phyloP scores from a whole-genome alignment of 1,139 yeast species.

The Zygosaccharomyces sapae region DNA sequence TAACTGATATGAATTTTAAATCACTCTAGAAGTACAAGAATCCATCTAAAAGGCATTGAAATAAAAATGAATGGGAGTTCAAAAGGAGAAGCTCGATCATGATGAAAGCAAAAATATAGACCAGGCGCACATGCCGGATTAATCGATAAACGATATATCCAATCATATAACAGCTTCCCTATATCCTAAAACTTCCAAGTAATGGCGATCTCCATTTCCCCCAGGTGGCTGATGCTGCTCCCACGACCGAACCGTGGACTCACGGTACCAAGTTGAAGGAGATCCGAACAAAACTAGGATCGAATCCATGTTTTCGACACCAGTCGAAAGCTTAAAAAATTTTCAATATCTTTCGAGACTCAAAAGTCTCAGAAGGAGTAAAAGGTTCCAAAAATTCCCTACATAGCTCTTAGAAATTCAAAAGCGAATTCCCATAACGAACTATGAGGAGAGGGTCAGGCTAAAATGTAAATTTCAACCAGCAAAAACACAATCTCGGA shows the following conservation, averaged over 20 bases:
- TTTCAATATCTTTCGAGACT: background rate
- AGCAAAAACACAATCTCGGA: conserved; percentile 99
- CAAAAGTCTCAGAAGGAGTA: background rate
- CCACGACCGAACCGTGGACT: conserved; percentile 2
- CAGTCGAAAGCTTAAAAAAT: background rate
- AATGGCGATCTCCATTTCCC: too few relatives aligned
- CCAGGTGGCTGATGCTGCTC: background rate
- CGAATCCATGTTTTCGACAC: too few relatives aligned
- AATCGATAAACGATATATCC: too few relatives aligned
- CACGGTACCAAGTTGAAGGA: conserved; percentile 1
- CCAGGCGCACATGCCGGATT: too few relatives aligned
- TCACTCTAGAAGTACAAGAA: too few relatives aligned
- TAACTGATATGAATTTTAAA: too few relatives aligned
- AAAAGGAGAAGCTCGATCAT: too few relatives aligned
- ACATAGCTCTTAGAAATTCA: conserved; percentile 40
- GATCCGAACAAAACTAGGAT: background rate
- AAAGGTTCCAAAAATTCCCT: conserved; percentile 44
- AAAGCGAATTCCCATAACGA: conserved; percentile 38
- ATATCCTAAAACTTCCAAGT: background rate
- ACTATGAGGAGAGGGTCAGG: conserved; percentile 87
- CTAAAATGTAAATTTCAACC: conserved; percentile 95
- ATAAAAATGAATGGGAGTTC: too few relatives aligned
- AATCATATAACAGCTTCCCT: too few relatives aligned
- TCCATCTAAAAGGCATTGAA: too few relatives aligned
- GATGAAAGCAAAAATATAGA: too few relatives aligned